Conservation (phyloP, 2,329 filamentous ascomycete species). For the Cadophora luteo-olivacea region DNA sequence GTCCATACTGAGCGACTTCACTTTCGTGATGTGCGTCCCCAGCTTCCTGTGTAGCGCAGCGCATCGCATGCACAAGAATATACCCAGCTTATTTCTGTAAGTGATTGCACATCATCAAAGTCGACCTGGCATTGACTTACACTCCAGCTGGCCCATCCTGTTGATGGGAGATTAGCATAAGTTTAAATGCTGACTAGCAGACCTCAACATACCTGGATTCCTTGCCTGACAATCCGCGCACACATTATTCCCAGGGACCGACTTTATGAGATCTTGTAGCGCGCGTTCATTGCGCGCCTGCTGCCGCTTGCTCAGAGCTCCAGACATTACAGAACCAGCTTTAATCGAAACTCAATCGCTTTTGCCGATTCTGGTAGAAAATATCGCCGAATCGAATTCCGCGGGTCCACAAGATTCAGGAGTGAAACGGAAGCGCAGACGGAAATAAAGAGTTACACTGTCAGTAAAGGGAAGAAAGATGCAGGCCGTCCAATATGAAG, state of each 20-base stretch:
- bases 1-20: constrained; percentile 99
- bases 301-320: constrained; percentile 88
- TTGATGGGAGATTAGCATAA: constrained; percentile 26
- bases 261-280: constrained; percentile 87
- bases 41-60: constrained; percentile 94
- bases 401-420: neutral
- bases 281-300: constrained; percentile 95
- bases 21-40: constrained; percentile 96
- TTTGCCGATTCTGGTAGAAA: neutral
- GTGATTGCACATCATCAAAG: constrained; percentile 18
- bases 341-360: neutral
- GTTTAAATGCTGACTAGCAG: neutral
- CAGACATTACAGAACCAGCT: constrained; percentile 65
- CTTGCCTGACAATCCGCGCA: constrained; percentile 92
- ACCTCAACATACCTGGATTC: constrained; percentile 77
- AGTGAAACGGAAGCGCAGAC: constrained; percentile 12
- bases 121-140: constrained; percentile 36
- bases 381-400: neutral
- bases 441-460: neutral
- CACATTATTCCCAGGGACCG: constrained; percentile 84
- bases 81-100: constrained; percentile 75
- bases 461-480: neutral
- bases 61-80: constrained; percentile 98
- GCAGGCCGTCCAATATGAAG: neutral
- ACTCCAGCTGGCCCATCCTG: constrained; percentile 48